A percentile compares a stretch with the other conserved stretches of the same genome.
phyloP scores from a whole-genome alignment of 768 basidiomycete species.

The Xerocomellus dryophilus region DNA sequence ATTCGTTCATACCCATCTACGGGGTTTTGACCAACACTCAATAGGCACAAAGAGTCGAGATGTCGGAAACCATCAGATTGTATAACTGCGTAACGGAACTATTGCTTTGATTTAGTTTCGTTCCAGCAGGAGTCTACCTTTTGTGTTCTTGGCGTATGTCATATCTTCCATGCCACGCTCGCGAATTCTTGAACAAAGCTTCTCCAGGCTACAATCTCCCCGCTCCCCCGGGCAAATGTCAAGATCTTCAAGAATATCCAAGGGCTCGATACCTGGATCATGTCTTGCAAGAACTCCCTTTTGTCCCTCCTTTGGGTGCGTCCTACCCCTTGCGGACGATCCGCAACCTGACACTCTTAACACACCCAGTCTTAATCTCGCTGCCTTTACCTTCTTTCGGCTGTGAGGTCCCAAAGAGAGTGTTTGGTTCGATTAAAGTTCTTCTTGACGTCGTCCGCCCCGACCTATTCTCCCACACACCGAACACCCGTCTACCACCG shows the following conservation, averaged over 20 bases:
- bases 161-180: background rate
- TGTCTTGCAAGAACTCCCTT: background rate
- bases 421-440: background rate
- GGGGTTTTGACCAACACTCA: background rate
- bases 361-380: background rate
- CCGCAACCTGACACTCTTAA: background rate
- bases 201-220: background rate
- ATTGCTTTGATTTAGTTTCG: background rate
- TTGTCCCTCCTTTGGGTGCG: background rate
- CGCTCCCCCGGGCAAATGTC: background rate
- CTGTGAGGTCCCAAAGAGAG: background rate
- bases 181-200: background rate
- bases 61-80: background rate
- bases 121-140: background rate
- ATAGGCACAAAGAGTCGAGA: background rate
- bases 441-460: background rate
- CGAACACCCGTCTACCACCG: background rate
- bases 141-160: background rate
- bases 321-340: background rate
- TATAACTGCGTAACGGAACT: background rate
- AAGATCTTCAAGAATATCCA: no score
- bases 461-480: background rate
- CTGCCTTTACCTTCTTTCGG: slow-evolving; percentile 4
- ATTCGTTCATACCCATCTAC: background rate
- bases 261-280: background rate